Base-by-base conservation (phyloP, 2,329 filamentous ascomycete species). In the Calonectria hongkongensis region DNA sequence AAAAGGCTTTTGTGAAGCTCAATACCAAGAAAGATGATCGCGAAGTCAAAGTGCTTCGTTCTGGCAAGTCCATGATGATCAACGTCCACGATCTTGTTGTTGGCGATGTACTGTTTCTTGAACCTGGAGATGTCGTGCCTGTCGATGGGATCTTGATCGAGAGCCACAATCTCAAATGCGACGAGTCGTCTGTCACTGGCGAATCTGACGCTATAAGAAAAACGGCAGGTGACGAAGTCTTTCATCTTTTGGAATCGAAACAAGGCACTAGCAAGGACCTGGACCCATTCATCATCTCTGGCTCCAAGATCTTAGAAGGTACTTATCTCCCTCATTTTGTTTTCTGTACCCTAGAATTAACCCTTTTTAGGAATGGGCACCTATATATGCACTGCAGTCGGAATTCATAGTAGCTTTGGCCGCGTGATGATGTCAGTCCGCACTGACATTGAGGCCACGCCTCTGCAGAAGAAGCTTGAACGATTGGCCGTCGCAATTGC, bases 171-270 rank as follows among this genome's bases (percentile, higher is more conserved):
- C 76, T 87, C 68, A 85, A 92, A 81, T 94, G 92, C 78, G 93
- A 94, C 76, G 93, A 94, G 79, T 94, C 92, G 3, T 93, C 92
- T 10, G 91, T 91, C 1, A 94, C 92, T 28, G 92, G 93, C 71
- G 93, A 94, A 83, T 94, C 92, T 0, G 92, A 94, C 76, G 88
- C 91, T 64, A 89, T 94, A 82, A 92, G 91, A 83, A 94, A 94
- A 84, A 90, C 88, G 0, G 81, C 85, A 12, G 91, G 88, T 15
- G 86, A 90, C n/a, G 86, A 89, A 64, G 91, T 91, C 64, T 89
- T 88, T 25, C 25, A 30, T n/a, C 7, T 62, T 28, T 84, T 84
- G 87, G 56, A 86, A 86, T 16, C 39, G 85, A 87, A 18, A 87
- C 83, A 25, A 86, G 87, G 45, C 4, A 45, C 54, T 21, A 85